A percentile compares a stretch with the other conserved stretches of the same genome.
Evolutionary conservation across 129 eudicot species (phyloP).

Genomic region (Escallonia rubra): DNA sequence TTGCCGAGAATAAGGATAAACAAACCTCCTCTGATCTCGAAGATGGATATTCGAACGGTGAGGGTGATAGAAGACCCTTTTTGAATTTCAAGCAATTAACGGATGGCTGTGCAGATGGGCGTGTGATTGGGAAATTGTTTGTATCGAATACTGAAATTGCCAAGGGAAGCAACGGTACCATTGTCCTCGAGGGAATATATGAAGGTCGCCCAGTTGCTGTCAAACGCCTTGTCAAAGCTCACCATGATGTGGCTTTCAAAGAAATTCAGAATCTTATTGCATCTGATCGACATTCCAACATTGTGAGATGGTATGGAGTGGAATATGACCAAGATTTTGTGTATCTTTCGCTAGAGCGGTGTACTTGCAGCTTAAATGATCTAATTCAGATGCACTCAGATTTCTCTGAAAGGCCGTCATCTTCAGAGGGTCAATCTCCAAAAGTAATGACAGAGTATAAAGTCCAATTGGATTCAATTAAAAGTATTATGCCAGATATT

Average conservation of each 20-base stretch:
- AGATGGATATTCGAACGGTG: slow-evolving; percentile 24
- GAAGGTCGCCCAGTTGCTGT: slow-evolving; percentile 96
- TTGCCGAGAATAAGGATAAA: slow-evolving; percentile 20
- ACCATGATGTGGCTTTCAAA: slow-evolving; percentile 83
- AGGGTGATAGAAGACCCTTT: slow-evolving; percentile 29
- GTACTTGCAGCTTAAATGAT: slow-evolving; percentile 79
- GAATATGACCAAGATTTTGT: slow-evolving; percentile 91
- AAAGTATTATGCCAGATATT: slow-evolving; percentile 41
- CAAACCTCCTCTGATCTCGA: slow-evolving; percentile 22
- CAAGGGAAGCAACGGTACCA: slow-evolving; percentile 94
- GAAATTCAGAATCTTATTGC: slow-evolving; percentile 93
- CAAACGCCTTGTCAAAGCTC: slow-evolving; percentile 89
- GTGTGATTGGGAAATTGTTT: slow-evolving; percentile 72
- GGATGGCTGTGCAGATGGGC: slow-evolving; percentile 40
- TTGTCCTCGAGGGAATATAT: slow-evolving; percentile 85
- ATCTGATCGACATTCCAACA: slow-evolving; percentile 84
- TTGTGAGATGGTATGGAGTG: slow-evolving; percentile 89
- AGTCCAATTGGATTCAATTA: slow-evolving; percentile 32
- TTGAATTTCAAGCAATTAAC: slow-evolving; percentile 40
- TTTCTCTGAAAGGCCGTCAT: slow-evolving; percentile 20
- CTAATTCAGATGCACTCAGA: slow-evolving; percentile 49
- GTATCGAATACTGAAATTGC: slow-evolving; percentile 79
- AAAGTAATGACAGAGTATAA: slow-evolving; percentile 35
- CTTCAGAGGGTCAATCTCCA: slow-evolving; percentile 24
- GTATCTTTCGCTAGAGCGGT: slow-evolving; percentile 74